Percentiles rank a stretch among this genome's conserved stretches.
Evolutionary conservation across 2,329 filamentous ascomycete genomes (phyloP).

Genomic region (Ophiosphaerella narmari): DNA sequence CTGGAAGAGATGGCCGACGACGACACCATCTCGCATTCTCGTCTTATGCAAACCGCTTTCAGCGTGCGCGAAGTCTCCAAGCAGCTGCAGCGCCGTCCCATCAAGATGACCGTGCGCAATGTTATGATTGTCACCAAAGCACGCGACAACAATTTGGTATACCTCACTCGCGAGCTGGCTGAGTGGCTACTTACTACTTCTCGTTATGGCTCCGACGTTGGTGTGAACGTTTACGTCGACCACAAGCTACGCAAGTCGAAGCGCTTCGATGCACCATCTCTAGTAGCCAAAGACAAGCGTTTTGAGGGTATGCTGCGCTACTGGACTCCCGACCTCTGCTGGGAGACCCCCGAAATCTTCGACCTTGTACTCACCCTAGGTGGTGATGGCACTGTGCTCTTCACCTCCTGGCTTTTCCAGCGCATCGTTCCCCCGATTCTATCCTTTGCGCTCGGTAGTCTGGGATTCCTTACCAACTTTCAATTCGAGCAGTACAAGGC

Average conservation of each 20-base stretch:
- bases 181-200: slow-evolving; percentile 88
- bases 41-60: slow-evolving; percentile 92
- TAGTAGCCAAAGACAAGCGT: slow-evolving; percentile 74
- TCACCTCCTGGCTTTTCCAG: slow-evolving; percentile 92
- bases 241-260: slow-evolving; percentile 87
- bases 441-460: slow-evolving; percentile 80
- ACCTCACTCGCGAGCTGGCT: slow-evolving; percentile 83
- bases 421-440: slow-evolving; percentile 83
- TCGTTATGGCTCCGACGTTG: slow-evolving; percentile 85
- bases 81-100: slow-evolving; percentile 88
- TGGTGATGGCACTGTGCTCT: slow-evolving; percentile 84
- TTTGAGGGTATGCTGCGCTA: slow-evolving; percentile 87
- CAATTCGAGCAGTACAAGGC: slow-evolving; percentile 86
- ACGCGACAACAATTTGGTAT: slow-evolving; percentile 89
- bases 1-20: slow-evolving; percentile 90
- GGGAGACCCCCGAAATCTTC: slow-evolving; percentile 90
- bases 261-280: slow-evolving; percentile 77
- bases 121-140: slow-evolving; percentile 99
- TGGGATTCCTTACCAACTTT: slow-evolving; percentile 88
- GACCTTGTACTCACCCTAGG: slow-evolving; percentile 90
- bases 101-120: slow-evolving; percentile 88
- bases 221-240: slow-evolving; percentile 97
- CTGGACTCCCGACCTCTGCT: slow-evolving; percentile 96
- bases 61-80: slow-evolving; percentile 94
- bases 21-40: slow-evolving; percentile 89